Conservation (phyloP, 164 flowering plant species). For the Annona cherimola region DNA sequence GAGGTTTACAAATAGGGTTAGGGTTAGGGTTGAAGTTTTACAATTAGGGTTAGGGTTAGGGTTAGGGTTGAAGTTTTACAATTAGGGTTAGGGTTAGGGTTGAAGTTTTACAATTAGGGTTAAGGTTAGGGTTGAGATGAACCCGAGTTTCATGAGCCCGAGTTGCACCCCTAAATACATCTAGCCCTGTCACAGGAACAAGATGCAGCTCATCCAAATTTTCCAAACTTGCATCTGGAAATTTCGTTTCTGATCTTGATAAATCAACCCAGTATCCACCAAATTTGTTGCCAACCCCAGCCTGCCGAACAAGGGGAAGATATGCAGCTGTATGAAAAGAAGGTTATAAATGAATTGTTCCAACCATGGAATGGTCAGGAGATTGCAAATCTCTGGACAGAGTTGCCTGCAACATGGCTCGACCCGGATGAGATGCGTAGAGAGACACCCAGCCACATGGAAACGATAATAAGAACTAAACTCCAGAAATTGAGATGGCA, state of each 20-base stretch:
- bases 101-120: no score
- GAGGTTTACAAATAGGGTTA: no score
- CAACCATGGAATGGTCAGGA: conserved; percentile 33
- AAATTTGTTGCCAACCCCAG: conserved; percentile 70
- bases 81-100: no score
- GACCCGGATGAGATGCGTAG: conserved; percentile 63
- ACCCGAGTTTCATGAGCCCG: no score
- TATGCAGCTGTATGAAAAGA: conserved; percentile 61
- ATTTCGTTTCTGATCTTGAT: conserved; percentile 27
- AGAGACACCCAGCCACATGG: conserved; percentile 72
- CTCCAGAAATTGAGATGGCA: conserved; percentile 11
- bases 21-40: no score
- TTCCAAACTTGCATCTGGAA: conserved; percentile 15
- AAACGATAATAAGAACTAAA: conserved; percentile 24
- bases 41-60: no score
- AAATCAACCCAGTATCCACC: conserved; percentile 83
- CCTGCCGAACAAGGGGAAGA: conserved; percentile 58
- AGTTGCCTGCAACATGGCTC: conserved; percentile 62
- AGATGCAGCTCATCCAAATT: conserved; percentile 53
- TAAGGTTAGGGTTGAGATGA: no score
- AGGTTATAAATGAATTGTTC: conserved; percentile 45
- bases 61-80: no score
- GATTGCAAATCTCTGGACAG: conserved; percentile 43
- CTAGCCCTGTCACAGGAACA: conserved; percentile 67
- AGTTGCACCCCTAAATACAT: no score